Conservation (phyloP, 2,329 filamentous ascomycete species). For the Xylariomycetidae sp. region DNA sequence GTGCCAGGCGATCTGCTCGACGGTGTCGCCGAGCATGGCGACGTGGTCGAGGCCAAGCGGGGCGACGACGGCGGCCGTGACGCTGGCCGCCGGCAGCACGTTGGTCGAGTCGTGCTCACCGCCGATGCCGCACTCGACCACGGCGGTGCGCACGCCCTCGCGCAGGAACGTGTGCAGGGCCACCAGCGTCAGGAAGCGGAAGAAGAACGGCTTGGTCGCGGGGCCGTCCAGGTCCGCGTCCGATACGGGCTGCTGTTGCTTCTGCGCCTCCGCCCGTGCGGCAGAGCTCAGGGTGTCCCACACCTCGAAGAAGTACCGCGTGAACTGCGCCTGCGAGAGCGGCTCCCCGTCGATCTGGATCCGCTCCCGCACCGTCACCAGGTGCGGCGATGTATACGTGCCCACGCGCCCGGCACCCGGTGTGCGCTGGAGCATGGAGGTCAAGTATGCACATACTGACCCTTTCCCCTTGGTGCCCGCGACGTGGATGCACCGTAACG, state of each 20-base stretch:
- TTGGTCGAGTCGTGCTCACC: constrained; percentile 94
- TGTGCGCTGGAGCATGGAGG: constrained; percentile 56
- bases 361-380: constrained; percentile 76
- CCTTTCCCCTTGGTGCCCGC: constrained; percentile 95
- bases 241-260: constrained; percentile 20
- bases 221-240: constrained; percentile 48
- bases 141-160: constrained; percentile 69
- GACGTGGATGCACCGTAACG: constrained; percentile 61
- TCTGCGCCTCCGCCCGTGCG: constrained; percentile 20
- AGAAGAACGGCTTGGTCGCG: constrained; percentile 77
- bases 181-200: constrained; percentile 84
- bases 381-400: constrained; percentile 80
- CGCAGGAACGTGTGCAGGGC: constrained; percentile 76
- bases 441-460: constrained; percentile 77
- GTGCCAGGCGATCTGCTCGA: constrained; percentile 82
- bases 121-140: constrained; percentile 91
- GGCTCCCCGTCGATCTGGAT: constrained; percentile 74
- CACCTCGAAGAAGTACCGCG: constrained; percentile 74
- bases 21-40: constrained; percentile 69
- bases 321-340: constrained; percentile 62
- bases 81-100: constrained; percentile 56
- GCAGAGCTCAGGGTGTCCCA: constrained; percentile 59
- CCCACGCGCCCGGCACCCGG: constrained; percentile 46
- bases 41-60: constrained; percentile 83
- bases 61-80: constrained; percentile 67